Percentiles rank a stretch among this genome's conserved stretches.
phyloP scores from a whole-genome alignment of 2,329 filamentous ascomycete genomes.

The Lasiodiplodia sp. region DNA sequence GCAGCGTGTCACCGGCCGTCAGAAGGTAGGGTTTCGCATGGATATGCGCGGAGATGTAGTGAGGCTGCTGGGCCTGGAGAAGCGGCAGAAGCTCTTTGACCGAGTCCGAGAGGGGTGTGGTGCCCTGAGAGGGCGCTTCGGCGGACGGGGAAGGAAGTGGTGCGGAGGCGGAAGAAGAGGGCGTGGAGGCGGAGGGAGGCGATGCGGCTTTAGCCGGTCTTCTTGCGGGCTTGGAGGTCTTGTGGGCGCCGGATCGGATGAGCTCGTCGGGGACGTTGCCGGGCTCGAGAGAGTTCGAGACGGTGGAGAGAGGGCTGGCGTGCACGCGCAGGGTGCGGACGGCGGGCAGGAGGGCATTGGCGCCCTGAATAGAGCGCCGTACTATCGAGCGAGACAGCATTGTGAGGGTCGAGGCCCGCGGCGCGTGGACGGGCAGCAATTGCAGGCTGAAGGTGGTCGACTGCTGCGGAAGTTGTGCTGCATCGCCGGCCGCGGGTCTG shows the following conservation, averaged over 20 bases:
- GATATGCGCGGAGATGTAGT: conserved; percentile 83
- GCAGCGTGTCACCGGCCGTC: conserved; percentile 61
- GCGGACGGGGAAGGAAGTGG: conserved; percentile 37
- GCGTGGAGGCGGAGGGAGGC: conserved; percentile 33
- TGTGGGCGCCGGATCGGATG: conserved; percentile 57
- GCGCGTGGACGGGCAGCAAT: conserved; percentile 11
- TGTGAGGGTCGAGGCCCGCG: conserved; percentile 32
- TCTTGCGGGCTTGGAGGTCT: conserved; percentile 35
- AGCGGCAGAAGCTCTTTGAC: conserved; percentile 72
- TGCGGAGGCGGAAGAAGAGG: conserved; percentile 37
- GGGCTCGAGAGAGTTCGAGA: conserved; percentile 48
- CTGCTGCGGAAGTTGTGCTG: conserved; percentile 14
- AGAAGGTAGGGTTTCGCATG: conserved; percentile 82
- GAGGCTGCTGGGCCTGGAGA: conserved; percentile 73
- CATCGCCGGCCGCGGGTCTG: neutral
- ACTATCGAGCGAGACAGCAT: conserved; percentile 63
- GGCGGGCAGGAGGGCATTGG: conserved; percentile 60
- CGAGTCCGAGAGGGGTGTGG: conserved; percentile 59
- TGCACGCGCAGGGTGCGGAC: conserved; percentile 61
- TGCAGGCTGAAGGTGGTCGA: neutral
- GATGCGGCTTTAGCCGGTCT: conserved; percentile 32
- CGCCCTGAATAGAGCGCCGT: conserved; percentile 69
- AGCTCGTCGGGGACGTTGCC: conserved; percentile 47
- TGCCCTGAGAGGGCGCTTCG: conserved; percentile 43
- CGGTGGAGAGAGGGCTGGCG: conserved; percentile 49